Evolutionary conservation across 257 asterid genomes (phyloP).

Genomic region (Primulina eburnea): DNA sequence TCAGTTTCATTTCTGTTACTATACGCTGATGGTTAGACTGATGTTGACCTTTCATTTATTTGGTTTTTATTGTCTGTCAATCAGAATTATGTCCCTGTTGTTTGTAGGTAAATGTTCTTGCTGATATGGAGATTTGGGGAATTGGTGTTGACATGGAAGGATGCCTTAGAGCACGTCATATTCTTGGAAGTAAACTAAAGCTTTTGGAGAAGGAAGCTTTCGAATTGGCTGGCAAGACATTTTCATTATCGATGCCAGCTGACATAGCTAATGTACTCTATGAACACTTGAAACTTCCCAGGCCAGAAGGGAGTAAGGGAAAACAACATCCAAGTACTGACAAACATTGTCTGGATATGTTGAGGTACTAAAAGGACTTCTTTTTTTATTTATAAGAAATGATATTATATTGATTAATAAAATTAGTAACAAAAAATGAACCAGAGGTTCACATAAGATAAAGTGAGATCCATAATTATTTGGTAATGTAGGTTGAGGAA

Average conservation of each 20-base stretch:
- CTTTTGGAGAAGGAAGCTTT: constrained; percentile 80
- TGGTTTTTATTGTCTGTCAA: constrained; percentile 15
- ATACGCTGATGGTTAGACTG: too few species aligned
- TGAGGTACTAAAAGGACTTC: constrained; percentile 53
- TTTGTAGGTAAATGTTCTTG: constrained; percentile 74
- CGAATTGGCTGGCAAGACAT: constrained; percentile 78
- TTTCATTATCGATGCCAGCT: constrained; percentile 83
- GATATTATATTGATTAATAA: too few species aligned
- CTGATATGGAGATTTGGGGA: constrained; percentile 93
- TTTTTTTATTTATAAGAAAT: too few species aligned
- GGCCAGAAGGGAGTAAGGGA: constrained; percentile 70
- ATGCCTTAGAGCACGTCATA: constrained; percentile 73
- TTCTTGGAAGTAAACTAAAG: constrained; percentile 74
- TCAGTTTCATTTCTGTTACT: not conserved
- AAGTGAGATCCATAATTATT: too few species aligned
- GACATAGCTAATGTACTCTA: constrained; percentile 88
- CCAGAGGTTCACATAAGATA: too few species aligned
- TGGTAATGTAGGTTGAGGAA: too few species aligned
- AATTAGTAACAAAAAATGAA: too few species aligned
- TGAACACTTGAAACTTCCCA: constrained; percentile 88
- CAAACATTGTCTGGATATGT: constrained; percentile 79
- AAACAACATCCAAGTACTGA: constrained; percentile 93
- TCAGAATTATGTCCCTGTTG: constrained; percentile 14
- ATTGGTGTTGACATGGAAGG: constrained; percentile 98
- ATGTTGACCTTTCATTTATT: too few species aligned